phyloP scores from a whole-genome alignment of 164 flowering plant species.

The Macadamia integrifolia region DNA sequence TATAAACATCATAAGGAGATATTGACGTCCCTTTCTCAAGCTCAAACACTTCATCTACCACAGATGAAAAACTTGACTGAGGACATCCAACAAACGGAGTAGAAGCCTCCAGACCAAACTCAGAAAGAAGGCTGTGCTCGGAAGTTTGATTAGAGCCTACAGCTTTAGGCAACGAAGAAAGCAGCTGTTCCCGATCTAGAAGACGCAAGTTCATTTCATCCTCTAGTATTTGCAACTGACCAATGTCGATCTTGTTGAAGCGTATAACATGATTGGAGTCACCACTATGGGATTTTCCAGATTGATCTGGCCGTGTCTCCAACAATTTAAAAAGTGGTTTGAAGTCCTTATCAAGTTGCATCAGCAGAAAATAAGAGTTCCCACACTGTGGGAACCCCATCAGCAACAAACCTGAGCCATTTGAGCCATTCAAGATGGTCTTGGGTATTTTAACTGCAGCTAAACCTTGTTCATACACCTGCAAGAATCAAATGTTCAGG shows the following conservation, averaged over 20 bases:
- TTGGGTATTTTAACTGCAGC: slow-evolving; percentile 60
- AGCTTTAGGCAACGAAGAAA: slow-evolving; percentile 34
- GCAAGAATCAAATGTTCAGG: slow-evolving; percentile 17
- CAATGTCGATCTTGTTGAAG: slow-evolving; percentile 57
- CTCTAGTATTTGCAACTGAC: slow-evolving; percentile 67
- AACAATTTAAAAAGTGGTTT: slow-evolving; percentile 71
- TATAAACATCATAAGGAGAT: slow-evolving; percentile 31
- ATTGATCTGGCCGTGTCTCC: slow-evolving; percentile 57
- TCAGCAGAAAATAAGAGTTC: slow-evolving; percentile 70
- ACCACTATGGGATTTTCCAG: slow-evolving; percentile 39
- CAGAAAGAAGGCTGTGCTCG: slow-evolving; percentile 46
- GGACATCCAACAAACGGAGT: slow-evolving; percentile 24
- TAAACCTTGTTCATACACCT: slow-evolving; percentile 82
- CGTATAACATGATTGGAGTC: slow-evolving; percentile 49
- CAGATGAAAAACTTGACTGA: slow-evolving; percentile 60
- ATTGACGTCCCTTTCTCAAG: slow-evolving; percentile 60
- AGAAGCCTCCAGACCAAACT: slow-evolving; percentile 42
- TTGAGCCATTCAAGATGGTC: slow-evolving; percentile 47
- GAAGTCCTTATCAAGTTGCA: slow-evolving; percentile 87
- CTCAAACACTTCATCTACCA: slow-evolving; percentile 90
- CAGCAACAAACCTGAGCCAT: slow-evolving; percentile 48
- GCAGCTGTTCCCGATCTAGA: slow-evolving; percentile 41
- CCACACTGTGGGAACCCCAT: slow-evolving; percentile 94
- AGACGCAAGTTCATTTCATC: slow-evolving; percentile 79
- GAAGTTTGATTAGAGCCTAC: slow-evolving; percentile 36